A percentile compares a stretch with the other conserved stretches of the same genome.
phyloP scores from a whole-genome alignment of 2,329 filamentous ascomycete genomes.

The Sphaerulina musiva region DNA sequence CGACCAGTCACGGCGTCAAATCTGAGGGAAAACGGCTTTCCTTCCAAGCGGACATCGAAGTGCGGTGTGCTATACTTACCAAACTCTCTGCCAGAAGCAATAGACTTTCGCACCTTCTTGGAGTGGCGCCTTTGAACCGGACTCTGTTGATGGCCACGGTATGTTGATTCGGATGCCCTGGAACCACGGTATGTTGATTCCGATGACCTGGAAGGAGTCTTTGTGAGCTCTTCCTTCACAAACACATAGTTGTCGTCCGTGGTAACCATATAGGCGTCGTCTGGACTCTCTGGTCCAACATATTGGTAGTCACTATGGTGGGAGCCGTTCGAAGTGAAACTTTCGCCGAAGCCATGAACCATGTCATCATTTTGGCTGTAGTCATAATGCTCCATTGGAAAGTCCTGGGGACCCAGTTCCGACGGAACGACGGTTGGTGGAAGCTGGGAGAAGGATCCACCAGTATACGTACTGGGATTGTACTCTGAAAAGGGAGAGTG shows the following conservation, averaged over 20 bases:
- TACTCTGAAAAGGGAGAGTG: conserved; percentile 13
- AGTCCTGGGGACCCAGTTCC: conserved; percentile 22
- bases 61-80: conserved; percentile 1
- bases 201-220: not conserved
- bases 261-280: conserved; percentile 19
- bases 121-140: not conserved
- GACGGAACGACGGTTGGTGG: conserved; percentile 25
- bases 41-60: conserved; percentile 12
- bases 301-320: conserved; percentile 13
- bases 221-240: conserved; percentile 15
- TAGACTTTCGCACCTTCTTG: conserved; percentile 15
- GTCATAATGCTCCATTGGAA: conserved; percentile 15
- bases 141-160: not conserved
- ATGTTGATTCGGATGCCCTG: not conserved
- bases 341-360: conserved; percentile 9
- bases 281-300: conserved; percentile 14
- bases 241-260: conserved; percentile 23
- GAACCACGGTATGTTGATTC: not conserved
- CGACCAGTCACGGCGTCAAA: not conserved
- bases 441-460: not conserved
- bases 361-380: conserved; percentile 13
- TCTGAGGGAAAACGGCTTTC: conserved; percentile 1
- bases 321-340: conserved; percentile 15
- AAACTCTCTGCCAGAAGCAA: conserved; percentile 8
- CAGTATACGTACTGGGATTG: not conserved